Percentiles rank a stretch among this genome's conserved stretches.
phyloP scores from a whole-genome alignment of 768 basidiomycete genomes.

The Xanthoconium stramineum region DNA sequence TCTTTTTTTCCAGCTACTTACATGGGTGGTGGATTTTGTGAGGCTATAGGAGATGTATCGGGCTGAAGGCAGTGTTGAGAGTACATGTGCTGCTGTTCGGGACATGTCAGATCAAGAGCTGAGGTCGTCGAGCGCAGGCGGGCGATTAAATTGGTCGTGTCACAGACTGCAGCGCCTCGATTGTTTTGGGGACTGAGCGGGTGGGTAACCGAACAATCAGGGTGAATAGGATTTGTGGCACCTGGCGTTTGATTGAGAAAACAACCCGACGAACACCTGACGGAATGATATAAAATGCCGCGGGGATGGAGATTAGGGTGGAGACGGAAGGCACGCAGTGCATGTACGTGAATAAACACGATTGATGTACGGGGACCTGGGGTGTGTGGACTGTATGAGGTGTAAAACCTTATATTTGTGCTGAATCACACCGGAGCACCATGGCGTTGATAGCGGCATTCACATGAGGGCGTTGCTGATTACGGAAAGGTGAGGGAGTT shows the following conservation, averaged over 20 bases:
- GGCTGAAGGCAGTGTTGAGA: slow-evolving; percentile 5
- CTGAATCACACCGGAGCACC: slow-evolving; percentile 27
- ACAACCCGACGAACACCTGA: slow-evolving; percentile 9
- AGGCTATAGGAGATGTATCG: slow-evolving; percentile 4
- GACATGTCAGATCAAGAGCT: slow-evolving; percentile 23
- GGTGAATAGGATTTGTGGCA: slow-evolving; percentile 8
- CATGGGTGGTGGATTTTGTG: not conserved
- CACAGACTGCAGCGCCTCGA: slow-evolving; percentile 23
- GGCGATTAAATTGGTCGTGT: slow-evolving; percentile 25
- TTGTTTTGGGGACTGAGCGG: slow-evolving; percentile 2
- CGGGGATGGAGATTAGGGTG: slow-evolving; percentile 33
- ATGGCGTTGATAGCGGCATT: slow-evolving; percentile 31
- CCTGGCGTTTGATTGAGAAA: slow-evolving; percentile 14
- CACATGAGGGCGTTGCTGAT: slow-evolving; percentile 34
- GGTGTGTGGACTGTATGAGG: slow-evolving; percentile 30
- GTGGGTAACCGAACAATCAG: slow-evolving; percentile 5
- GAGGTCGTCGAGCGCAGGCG: slow-evolving; percentile 20
- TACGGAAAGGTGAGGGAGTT: slow-evolving; percentile 30
- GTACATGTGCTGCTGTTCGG: slow-evolving; percentile 25
- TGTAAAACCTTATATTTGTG: slow-evolving; percentile 33
- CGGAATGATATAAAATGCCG: slow-evolving; percentile 25
- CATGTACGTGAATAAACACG: slow-evolving; percentile 36
- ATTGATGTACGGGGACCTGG: slow-evolving; percentile 35
- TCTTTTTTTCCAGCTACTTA: slow-evolving; percentile 9
- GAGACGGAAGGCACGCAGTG: slow-evolving; percentile 28